Conservation (phyloP, 2,329 filamentous ascomycete species). For the Trichoderma hamatum region DNA sequence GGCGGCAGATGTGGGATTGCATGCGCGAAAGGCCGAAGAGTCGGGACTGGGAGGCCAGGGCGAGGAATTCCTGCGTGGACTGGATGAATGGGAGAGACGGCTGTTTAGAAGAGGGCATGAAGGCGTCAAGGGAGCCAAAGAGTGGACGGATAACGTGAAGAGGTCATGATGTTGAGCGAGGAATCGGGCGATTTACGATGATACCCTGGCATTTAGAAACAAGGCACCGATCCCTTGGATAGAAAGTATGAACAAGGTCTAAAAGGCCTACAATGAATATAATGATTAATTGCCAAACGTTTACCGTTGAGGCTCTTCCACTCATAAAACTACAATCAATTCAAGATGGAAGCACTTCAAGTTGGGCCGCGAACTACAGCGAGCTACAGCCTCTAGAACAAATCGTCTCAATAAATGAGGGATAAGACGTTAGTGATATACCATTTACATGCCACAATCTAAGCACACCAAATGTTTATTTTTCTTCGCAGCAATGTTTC, state of each 20-base stretch:
- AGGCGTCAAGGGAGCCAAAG: constrained; percentile 68
- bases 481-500: too few species aligned
- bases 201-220: constrained; percentile 13
- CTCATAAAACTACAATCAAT: background rate
- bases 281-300: background rate
- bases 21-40: constrained; percentile 82
- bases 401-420: too few species aligned
- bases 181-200: background rate
- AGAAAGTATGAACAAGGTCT: background rate
- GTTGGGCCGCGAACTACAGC: too few species aligned
- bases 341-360: too few species aligned
- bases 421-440: too few species aligned
- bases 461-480: too few species aligned
- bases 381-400: too few species aligned
- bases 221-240: background rate
- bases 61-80: constrained; percentile 81
- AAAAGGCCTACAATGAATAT: background rate
- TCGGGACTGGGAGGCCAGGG: constrained; percentile 56
- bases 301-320: background rate
- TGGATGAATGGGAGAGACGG: constrained; percentile 87
- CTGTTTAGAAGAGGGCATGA: constrained; percentile 76
- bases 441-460: too few species aligned
- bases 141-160: constrained; percentile 67
- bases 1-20: constrained; percentile 81
- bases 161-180: constrained; percentile 36